Evolutionary conservation across 2,329 filamentous ascomycete genomes (phyloP).

Genomic region (Apiospora malaysiana): DNA sequence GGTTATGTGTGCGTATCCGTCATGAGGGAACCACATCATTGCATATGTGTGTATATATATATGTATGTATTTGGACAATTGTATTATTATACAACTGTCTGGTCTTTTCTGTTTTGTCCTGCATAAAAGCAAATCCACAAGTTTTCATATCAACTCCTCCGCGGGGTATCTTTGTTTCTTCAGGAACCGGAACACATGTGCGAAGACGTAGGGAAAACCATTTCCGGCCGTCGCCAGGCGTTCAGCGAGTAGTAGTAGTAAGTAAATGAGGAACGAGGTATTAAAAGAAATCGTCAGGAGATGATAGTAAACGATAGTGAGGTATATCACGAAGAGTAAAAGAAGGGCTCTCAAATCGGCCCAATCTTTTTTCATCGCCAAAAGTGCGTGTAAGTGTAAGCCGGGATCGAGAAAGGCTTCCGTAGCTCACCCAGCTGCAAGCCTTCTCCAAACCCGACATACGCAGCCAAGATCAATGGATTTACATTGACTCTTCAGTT

Average conservation of each 20-base stretch:
- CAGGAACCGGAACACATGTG: background rate
- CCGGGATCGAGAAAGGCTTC: background rate
- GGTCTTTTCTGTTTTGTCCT: background rate
- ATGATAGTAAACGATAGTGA: background rate
- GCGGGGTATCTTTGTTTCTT: conserved; percentile 13
- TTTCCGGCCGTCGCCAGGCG: background rate
- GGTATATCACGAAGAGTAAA: background rate
- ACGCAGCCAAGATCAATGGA: no score
- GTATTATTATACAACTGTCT: conserved; percentile 1
- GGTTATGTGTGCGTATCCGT: background rate
- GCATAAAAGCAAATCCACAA: conserved; percentile 7
- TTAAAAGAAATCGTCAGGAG: background rate
- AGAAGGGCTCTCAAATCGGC: background rate
- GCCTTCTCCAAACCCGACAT: background rate
- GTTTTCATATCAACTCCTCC: background rate
- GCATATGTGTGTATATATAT: background rate
- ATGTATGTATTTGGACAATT: conserved; percentile 6
- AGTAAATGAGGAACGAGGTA: background rate
- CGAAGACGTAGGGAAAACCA: background rate
- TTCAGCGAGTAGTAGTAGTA: background rate
- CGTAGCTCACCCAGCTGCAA: conserved; percentile 6
- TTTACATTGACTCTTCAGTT: background rate
- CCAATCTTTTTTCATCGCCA: background rate
- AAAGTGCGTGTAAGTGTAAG: background rate
- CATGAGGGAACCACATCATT: background rate